Evolutionary conservation across 345 rosid genomes (phyloP).

Genomic region (Ceriops decandra): DNA sequence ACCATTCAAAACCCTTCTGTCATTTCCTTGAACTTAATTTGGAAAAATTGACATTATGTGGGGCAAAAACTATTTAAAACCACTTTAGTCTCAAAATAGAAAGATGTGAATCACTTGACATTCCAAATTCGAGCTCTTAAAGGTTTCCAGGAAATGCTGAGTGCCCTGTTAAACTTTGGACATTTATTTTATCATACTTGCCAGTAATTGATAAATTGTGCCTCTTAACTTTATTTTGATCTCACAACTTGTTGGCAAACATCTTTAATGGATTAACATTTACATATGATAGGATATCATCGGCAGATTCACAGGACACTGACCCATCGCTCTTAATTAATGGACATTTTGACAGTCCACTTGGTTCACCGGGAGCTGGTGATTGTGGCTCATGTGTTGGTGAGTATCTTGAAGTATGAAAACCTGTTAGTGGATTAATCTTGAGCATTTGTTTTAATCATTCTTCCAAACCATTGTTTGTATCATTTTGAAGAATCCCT

Average conservation of each 20-base stretch:
- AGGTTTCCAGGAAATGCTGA: not conserved
- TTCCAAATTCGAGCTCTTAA: not conserved
- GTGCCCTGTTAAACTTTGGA: not conserved
- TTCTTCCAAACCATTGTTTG: conserved; percentile 12
- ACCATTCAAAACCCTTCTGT: not conserved
- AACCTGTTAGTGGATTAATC: conserved; percentile 4
- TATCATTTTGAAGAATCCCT: conserved; percentile 56
- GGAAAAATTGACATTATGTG: not conserved
- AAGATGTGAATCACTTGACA: too few species aligned
- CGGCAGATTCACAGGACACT: conserved; percentile 51
- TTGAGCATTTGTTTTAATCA: conserved; percentile 6
- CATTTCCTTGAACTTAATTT: not conserved
- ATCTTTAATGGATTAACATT: conserved; percentile 8
- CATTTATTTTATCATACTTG: not conserved
- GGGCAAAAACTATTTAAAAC: not conserved
- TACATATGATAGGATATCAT: conserved; percentile 62
- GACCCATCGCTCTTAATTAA: conserved; percentile 83
- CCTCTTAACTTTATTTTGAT: not conserved
- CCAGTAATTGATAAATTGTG: not conserved
- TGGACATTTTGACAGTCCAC: conserved; percentile 93
- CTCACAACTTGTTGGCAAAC: conserved; percentile 2
- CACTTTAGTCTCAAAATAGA: too few species aligned
- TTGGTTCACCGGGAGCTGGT: conserved; percentile 95
- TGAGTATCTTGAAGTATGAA: conserved; percentile 30
- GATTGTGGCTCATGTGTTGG: conserved; percentile 99